A percentile compares a stretch with the other conserved stretches of the same genome.
Conservation (phyloP, 208 protist genomes). For the Balamuthia mandrillaris region DNA sequence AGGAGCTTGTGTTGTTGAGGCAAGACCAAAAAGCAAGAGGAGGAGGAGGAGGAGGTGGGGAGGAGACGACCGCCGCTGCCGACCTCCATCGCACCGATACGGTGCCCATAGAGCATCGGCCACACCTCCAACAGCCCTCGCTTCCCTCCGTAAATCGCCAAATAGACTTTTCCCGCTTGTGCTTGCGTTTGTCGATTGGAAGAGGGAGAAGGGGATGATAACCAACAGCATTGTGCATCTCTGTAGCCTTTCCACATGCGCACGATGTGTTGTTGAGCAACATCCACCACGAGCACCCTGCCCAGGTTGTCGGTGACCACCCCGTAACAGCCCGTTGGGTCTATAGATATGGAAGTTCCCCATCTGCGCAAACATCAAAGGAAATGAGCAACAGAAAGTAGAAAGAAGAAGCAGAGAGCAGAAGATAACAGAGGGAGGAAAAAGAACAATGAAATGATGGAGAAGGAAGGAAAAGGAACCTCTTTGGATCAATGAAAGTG, state of each 20-base stretch:
- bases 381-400: not conserved
- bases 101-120: slow-evolving; percentile 23
- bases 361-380: not conserved
- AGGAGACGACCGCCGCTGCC: not conserved
- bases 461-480: not conserved
- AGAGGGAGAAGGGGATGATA: not conserved
- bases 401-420: not conserved
- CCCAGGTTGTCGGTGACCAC: slow-evolving; percentile 43
- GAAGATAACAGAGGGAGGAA: not conserved
- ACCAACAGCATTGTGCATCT: not conserved
- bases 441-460: not conserved
- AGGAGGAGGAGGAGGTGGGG: not conserved
- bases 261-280: slow-evolving; percentile 38
- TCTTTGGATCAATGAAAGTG: slow-evolving; percentile 1
- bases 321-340: slow-evolving; percentile 45
- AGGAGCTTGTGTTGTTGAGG: not conserved
- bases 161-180: slow-evolving; percentile 9
- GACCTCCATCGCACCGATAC: not conserved
- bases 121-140: slow-evolving; percentile 50
- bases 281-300: slow-evolving; percentile 49
- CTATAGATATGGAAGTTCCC: not conserved
- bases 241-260: slow-evolving; percentile 52
- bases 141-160: slow-evolving; percentile 46
- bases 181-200: not conserved
- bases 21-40: not conserved